A percentile compares a stretch with the other conserved stretches of the same genome.
phyloP scores from a whole-genome alignment of 495 filamentous ascomycete species.

The Penicillium malachiteum region DNA sequence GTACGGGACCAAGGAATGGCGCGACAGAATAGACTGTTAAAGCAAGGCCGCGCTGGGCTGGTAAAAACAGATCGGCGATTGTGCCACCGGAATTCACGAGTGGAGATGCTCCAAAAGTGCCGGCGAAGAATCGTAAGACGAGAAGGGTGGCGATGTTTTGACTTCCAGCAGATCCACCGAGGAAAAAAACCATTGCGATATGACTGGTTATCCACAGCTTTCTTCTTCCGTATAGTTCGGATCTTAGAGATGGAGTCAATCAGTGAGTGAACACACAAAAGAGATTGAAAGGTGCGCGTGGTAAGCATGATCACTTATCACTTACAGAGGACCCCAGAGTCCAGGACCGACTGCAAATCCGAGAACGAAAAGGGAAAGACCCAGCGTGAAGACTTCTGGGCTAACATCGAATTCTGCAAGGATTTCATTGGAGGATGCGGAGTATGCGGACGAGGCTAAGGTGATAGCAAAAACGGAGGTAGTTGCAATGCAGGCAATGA shows the following conservation, averaged over 20 bases:
- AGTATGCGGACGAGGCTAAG: constrained; percentile 45
- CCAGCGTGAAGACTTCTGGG: constrained; percentile 42
- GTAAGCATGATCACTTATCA: too few relatives aligned
- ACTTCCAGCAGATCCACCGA: constrained; percentile 55
- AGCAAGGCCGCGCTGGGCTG: constrained; percentile 54
- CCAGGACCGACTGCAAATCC: constrained; percentile 50
- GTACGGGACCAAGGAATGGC: constrained; percentile 61
- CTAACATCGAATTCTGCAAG: constrained; percentile 41
- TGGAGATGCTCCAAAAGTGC: constrained; percentile 60
- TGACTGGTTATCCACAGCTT: constrained; percentile 33
- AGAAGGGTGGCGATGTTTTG: constrained; percentile 58
- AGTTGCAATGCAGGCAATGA: constrained; percentile 17
- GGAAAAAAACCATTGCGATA: constrained; percentile 51
- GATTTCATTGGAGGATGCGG: constrained; percentile 33
- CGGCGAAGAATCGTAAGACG: constrained; percentile 64
- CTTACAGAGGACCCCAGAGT: constrained; percentile 32
- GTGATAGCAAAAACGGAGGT: constrained; percentile 23
- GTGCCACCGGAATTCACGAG: constrained; percentile 57
- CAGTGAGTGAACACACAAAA: too few relatives aligned
- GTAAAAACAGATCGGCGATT: constrained; percentile 60
- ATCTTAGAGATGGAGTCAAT: constrained; percentile 8
- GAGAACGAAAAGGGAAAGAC: constrained; percentile 50
- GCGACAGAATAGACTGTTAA: constrained; percentile 28
- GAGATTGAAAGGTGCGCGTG: too few relatives aligned
- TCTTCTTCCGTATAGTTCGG: constrained; percentile 50